Conservation (phyloP, 805 yeast genomes). For the Suhomyces sp. region DNA sequence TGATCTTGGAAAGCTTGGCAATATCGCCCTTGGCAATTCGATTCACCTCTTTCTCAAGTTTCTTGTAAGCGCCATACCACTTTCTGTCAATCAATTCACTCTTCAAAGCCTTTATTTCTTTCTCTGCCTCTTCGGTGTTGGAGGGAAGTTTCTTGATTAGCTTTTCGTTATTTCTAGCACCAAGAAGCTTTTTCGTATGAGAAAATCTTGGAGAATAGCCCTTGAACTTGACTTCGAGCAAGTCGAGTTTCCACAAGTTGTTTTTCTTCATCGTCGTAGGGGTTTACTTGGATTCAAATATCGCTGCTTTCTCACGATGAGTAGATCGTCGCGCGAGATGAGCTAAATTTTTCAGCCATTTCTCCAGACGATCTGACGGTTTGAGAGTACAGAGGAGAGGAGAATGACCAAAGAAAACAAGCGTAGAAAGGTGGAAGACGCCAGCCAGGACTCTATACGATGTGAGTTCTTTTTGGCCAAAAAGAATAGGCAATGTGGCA, state of each 20-base stretch:
- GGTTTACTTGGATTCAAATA: background rate
- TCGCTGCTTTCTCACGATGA: background rate
- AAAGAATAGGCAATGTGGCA: conserved; percentile 57
- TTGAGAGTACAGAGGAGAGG: background rate
- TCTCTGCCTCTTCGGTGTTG: conserved; percentile 40
- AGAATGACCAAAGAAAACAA: background rate
- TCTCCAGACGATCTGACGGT: background rate
- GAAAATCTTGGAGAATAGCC: conserved; percentile 45
- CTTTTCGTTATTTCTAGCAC: conserved; percentile 44
- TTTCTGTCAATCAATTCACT: conserved; percentile 46
- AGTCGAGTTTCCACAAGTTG: conserved; percentile 54
- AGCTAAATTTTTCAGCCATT: conserved; percentile 1
- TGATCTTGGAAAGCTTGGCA: conserved; percentile 6
- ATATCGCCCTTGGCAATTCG: conserved; percentile 17
- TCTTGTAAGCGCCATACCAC: conserved; percentile 43
- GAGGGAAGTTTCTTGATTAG: conserved; percentile 40
- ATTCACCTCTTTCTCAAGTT: conserved; percentile 38
- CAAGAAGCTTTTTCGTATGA: conserved; percentile 45
- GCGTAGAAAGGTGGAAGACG: conserved; percentile 6
- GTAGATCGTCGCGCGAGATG: background rate
- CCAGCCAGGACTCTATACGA: conserved; percentile 12
- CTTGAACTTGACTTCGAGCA: conserved; percentile 50
- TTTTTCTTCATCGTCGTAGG: conserved; percentile 24
- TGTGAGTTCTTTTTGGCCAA: conserved; percentile 49
- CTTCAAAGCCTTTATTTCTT: conserved; percentile 45